Base-by-base conservation (phyloP, 495 filamentous ascomycete species). In the Tirmania nivea region DNA sequence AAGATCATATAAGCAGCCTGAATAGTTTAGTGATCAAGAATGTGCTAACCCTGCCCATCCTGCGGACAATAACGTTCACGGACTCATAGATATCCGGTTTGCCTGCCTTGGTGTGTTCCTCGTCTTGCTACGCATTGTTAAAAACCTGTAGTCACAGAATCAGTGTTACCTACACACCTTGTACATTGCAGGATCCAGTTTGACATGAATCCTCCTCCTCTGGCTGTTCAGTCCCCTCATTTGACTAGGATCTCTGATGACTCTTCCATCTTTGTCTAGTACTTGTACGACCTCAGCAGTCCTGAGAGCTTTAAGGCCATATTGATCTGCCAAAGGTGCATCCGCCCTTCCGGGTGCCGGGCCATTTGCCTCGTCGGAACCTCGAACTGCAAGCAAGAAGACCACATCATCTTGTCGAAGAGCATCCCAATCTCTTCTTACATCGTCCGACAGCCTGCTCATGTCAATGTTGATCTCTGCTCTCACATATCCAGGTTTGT, bases 401-500 rank as follows among this genome's bases (percentile, higher is more conserved):
- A 99, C 75, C 21, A 93, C 82, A 66, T 99, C 90, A 59, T 90
- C 87, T 10, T 78, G 78, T 45, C 86, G 81, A 54, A 96, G 73
- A 1, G 80, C 75, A 57, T 99, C 90, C 90, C 90, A 99, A 60
- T 96, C 90, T 58, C 73, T 75, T 52, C 84, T 77, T 42, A 93
- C 69, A 45, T 79, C 71, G 34, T 84, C 81, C 47, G 78, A 74
- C 14, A 94, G 69, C 45, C 79, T 78, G 56, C 79, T 82, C 34
- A 94, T 75, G 63, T 99, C 88, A 20, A 96, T 74, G n/a, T 76
- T 75, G 47, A 96, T 78, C 67, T 99, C 92, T 11, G 84, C 86
- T 52, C 81, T 74, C 34, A 96, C 86, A 57, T 78, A 75, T 5
- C 87, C 81, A n/a, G 90, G 92, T 34, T 81, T 79, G 35, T 81